phyloP scores from a whole-genome alignment of 495 filamentous ascomycete species.

The Lasiosphaeriaceae sp. region DNA sequence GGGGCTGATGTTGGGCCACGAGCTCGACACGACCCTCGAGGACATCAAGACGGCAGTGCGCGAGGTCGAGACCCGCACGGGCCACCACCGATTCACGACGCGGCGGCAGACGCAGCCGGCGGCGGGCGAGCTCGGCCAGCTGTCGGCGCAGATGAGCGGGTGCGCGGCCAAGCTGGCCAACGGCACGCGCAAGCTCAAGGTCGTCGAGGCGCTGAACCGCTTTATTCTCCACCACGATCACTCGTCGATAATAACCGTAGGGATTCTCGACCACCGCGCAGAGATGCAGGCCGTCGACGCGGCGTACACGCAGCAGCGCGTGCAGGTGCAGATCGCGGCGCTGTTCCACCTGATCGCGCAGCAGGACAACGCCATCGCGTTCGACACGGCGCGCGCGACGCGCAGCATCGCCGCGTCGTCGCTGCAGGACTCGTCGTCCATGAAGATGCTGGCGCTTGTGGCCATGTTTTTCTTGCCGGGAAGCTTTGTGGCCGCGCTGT shows the following conservation, averaged over 20 bases:
- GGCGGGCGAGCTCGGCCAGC: conserved; percentile 22
- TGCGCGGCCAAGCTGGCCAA: conserved; percentile 30
- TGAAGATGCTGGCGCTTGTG: conserved; percentile 51
- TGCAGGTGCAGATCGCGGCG: conserved; percentile 29
- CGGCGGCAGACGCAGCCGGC: conserved; percentile 22
- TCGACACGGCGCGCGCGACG: conserved; percentile 24
- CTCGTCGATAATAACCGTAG: not conserved
- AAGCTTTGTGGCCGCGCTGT: conserved; percentile 42
- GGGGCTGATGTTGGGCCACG: conserved; percentile 21
- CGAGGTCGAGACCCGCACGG: conserved; percentile 26
- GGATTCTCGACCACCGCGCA: conserved; percentile 16
- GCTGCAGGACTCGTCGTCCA: conserved; percentile 44
- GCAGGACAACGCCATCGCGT: conserved; percentile 29
- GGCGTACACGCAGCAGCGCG: conserved; percentile 27
- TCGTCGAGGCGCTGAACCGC: conserved; percentile 19
- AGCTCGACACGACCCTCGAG: conserved; percentile 22
- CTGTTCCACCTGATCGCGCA: conserved; percentile 30
- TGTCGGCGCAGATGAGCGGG: conserved; percentile 27
- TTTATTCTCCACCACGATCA: conserved; percentile 19
- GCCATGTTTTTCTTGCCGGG: conserved; percentile 54
- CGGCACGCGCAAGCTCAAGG: conserved; percentile 23
- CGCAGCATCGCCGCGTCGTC: conserved; percentile 38
- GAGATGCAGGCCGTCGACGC: conserved; percentile 27
- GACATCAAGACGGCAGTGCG: conserved; percentile 26
- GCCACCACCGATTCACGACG: conserved; percentile 24